phyloP scores from a whole-genome alignment of 192 early-diverging fungal species.

The Gryganskiella cystojenkinii region DNA sequence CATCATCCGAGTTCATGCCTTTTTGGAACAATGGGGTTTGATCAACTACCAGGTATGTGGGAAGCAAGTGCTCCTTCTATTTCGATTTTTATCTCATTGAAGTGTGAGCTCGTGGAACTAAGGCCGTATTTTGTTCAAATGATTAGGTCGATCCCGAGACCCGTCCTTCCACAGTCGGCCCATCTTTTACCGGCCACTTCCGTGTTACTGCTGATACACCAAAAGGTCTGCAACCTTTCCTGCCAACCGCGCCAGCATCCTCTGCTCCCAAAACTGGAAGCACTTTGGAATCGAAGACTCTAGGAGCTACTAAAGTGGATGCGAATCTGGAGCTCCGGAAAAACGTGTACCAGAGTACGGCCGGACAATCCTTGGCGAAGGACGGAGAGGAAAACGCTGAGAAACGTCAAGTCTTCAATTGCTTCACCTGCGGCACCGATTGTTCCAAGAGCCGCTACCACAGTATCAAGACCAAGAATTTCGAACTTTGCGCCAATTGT shows the following conservation, averaged over 20 bases:
- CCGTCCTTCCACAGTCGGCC: slow-evolving; percentile 89
- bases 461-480: slow-evolving; percentile 72
- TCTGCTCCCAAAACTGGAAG: slow-evolving; percentile 27
- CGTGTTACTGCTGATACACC: slow-evolving; percentile 93
- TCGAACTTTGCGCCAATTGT: slow-evolving; percentile 89
- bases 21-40: slow-evolving; percentile 99
- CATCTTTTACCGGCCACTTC: slow-evolving; percentile 98
- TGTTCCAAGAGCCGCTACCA: slow-evolving; percentile 87
- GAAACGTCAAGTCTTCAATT: slow-evolving; percentile 64
- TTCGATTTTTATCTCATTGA: neutral
- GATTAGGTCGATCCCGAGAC: slow-evolving; percentile 90
- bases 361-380: slow-evolving; percentile 32
- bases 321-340: slow-evolving; percentile 59
- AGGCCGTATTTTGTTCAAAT: neutral
- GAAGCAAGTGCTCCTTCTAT: slow-evolving; percentile 3
- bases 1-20: slow-evolving; percentile 98
- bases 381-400: slow-evolving; percentile 58
- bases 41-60: slow-evolving; percentile 93
- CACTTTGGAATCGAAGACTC: slow-evolving; percentile 37
- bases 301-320: slow-evolving; percentile 40
- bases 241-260: slow-evolving; percentile 57
- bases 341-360: slow-evolving; percentile 64
- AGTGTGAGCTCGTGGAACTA: neutral
- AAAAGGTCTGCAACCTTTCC: slow-evolving; percentile 88
- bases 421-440: slow-evolving; percentile 87